Conservation (phyloP, 2,329 filamentous ascomycete genomes). For the Fusarium sp. region DNA sequence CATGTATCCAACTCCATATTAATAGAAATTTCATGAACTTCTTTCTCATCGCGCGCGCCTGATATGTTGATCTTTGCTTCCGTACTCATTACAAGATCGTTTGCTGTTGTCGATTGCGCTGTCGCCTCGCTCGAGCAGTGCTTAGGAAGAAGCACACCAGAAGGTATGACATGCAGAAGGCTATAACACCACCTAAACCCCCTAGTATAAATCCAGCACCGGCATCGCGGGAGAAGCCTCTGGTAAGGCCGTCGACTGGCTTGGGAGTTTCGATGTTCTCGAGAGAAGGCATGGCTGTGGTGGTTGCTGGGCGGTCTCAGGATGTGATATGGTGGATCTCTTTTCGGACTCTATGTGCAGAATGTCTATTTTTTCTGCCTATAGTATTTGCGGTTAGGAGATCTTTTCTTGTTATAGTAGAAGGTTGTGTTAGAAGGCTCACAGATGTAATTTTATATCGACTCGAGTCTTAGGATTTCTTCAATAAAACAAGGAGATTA, state of each 20-base stretch:
- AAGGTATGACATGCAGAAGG: constrained; percentile 26
- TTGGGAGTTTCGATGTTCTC: constrained; percentile 1
- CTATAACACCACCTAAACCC: constrained; percentile 21
- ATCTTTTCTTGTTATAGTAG: not conserved
- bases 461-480: not conserved
- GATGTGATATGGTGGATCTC: not conserved
- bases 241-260: not conserved
- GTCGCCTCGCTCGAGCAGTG: not conserved
- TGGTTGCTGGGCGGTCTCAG: not conserved
- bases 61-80: not conserved
- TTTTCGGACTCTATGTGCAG: not conserved
- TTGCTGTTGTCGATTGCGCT: not conserved
- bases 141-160: constrained; percentile 18
- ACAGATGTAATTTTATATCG: not conserved
- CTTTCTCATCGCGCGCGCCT: not conserved
- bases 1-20: too few relatives aligned
- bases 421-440: not conserved
- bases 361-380: not conserved
- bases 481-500: not conserved
- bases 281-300: not conserved
- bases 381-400: not conserved
- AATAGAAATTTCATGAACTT: not conserved
- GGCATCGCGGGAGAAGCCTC: constrained; percentile 20
- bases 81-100: not conserved
- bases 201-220: constrained; percentile 33